phyloP scores from a whole-genome alignment of 495 filamentous ascomycete genomes.

The Pyronema domesticum region DNA sequence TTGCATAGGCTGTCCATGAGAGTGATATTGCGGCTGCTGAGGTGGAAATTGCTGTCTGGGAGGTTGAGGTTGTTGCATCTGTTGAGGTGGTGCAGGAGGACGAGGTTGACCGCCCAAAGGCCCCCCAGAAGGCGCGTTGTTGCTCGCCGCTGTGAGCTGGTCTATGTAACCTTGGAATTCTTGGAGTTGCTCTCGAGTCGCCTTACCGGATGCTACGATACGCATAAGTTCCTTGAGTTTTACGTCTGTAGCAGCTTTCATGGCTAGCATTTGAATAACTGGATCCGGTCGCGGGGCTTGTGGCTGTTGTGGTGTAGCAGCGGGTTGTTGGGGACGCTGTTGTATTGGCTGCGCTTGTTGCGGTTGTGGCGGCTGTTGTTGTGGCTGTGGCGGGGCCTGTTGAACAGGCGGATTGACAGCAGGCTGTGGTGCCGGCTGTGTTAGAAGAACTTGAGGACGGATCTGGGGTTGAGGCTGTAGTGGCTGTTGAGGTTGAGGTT shows the following conservation, averaged over 20 bases:
- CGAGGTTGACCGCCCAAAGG: neutral
- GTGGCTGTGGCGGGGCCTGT: constrained; percentile 31
- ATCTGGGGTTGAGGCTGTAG: neutral
- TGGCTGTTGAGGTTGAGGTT: neutral
- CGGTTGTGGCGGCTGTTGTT: constrained; percentile 24
- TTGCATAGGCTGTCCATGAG: constrained; percentile 7
- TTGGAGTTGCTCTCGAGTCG: constrained; percentile 58
- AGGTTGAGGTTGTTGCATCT: constrained; percentile 3
- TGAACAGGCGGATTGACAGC: constrained; percentile 22
- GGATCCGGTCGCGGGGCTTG: constrained; percentile 47
- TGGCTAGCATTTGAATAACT: constrained; percentile 85
- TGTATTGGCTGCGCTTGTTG: constrained; percentile 1
- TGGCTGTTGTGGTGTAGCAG: constrained; percentile 11
- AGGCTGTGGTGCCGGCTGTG: neutral
- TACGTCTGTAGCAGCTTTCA: constrained; percentile 66
- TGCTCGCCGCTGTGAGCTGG: constrained; percentile 36
- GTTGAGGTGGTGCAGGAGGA: constrained; percentile 9
- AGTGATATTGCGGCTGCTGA: constrained; percentile 9
- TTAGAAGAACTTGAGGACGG: neutral
- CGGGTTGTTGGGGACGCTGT: constrained; percentile 18
- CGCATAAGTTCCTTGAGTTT: constrained; percentile 93
- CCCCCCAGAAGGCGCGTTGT: neutral
- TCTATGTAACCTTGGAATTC: constrained; percentile 88
- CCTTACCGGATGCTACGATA: constrained; percentile 75
- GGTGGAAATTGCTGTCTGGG: constrained; percentile 7